phyloP scores from a whole-genome alignment of 106 monocot species.

The Posidonia australis region DNA sequence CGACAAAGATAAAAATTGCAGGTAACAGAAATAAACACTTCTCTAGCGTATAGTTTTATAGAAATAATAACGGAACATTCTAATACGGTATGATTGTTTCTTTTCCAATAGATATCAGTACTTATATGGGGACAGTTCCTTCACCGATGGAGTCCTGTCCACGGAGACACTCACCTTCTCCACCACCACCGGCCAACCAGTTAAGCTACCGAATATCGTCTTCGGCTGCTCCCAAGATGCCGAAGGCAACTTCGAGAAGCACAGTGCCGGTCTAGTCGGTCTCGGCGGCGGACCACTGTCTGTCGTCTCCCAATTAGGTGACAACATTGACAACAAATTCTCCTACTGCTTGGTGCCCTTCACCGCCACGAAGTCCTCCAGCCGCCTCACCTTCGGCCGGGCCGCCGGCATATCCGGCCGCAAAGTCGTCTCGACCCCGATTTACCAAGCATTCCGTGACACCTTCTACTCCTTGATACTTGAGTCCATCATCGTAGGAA shows the following conservation, averaged over 20 bases:
- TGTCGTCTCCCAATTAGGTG: constrained; percentile 20
- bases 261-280: constrained; percentile 16
- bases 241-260: constrained; percentile 8
- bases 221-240: constrained; percentile 27
- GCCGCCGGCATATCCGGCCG: background rate
- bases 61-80: too few relatives aligned
- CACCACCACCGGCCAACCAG: background rate
- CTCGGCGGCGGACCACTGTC: constrained; percentile 23
- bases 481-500: constrained; percentile 2
- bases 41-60: too few relatives aligned
- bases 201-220: constrained; percentile 3
- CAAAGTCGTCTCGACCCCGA: constrained; percentile 1
- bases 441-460: background rate
- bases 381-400: constrained; percentile 5
- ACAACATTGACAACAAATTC: constrained; percentile 17
- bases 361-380: background rate
- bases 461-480: constrained; percentile 13
- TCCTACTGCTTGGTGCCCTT: constrained; percentile 19
- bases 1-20: too few relatives aligned
- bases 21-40: background rate
- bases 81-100: too few relatives aligned
- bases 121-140: constrained; percentile 18
- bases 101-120: constrained; percentile 8
- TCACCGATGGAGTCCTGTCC: constrained; percentile 4
- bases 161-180: constrained; percentile 18